A percentile compares a stretch with the other conserved stretches of the same genome.
These are phyloP conservation scores for Priceomyces carsonii DNA, from an alignment of 805 yeast species.

Conservation along the genomic window DNA sequence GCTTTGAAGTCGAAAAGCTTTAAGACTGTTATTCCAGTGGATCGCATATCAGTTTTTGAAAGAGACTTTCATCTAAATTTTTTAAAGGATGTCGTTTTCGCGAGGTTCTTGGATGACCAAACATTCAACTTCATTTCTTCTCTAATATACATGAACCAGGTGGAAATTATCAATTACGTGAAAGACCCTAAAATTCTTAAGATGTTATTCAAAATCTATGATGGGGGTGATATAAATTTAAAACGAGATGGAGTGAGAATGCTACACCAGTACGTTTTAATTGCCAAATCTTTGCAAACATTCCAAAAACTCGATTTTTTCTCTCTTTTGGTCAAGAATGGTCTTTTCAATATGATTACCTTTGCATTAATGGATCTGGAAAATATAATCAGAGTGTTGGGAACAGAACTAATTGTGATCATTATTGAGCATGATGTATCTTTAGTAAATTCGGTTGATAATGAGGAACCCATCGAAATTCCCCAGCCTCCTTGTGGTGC, in stretches of 20 bases:
- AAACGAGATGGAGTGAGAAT: conserved; percentile 73
- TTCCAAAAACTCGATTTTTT: conserved; percentile 67
- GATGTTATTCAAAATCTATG: conserved; percentile 59
- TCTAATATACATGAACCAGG: conserved; percentile 67
- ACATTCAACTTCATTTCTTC: conserved; percentile 67
- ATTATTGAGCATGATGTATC: conserved; percentile 83
- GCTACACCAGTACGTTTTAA: conserved; percentile 75
- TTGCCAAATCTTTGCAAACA: conserved; percentile 67
- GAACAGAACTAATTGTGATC: conserved; percentile 77
- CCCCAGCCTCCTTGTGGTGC: conserved; percentile 22
- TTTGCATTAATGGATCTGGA: conserved; percentile 64
- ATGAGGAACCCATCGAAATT: conserved; percentile 30
- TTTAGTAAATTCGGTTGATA: conserved; percentile 46
- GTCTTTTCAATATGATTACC: conserved; percentile 67
- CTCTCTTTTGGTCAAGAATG: conserved; percentile 60
- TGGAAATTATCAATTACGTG: conserved; percentile 61
- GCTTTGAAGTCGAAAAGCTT: conserved; percentile 60
- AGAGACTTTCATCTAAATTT: conserved; percentile 78
- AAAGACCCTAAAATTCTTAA: conserved; percentile 55
- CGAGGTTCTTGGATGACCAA: conserved; percentile 79
- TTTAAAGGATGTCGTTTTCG: conserved; percentile 82
- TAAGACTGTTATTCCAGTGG: conserved; percentile 69
- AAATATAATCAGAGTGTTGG: conserved; percentile 57
- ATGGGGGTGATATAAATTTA: conserved; percentile 20
- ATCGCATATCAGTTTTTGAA: conserved; percentile 57